A percentile compares a stretch with the other conserved stretches of the same genome.
These are phyloP conservation scores for Trichocladium uniseriatum DNA, from an alignment of 495 filamentous ascomycete species.

Conservation along the genomic window DNA sequence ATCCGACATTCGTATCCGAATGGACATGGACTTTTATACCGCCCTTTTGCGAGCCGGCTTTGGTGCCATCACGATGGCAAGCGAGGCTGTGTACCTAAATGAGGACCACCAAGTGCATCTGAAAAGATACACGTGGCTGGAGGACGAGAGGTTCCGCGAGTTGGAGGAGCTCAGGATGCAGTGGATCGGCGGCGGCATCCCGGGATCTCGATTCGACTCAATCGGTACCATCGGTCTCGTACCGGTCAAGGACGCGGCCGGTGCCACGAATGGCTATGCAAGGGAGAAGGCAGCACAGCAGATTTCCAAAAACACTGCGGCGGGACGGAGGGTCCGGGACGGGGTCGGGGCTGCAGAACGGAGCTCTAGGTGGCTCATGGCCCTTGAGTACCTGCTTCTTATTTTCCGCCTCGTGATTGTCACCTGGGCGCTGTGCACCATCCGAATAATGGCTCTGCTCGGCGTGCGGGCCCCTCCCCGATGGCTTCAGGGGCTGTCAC, in stretches of 20 bases:
- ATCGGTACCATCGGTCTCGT: constrained; percentile 45
- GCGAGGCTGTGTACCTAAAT: constrained; percentile 90
- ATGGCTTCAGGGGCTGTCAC: constrained; percentile 49
- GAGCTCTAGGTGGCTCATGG: constrained; percentile 62
- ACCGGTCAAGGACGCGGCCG: constrained; percentile 36
- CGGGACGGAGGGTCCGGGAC: constrained; percentile 36
- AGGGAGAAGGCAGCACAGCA: constrained; percentile 52
- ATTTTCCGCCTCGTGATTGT: constrained; percentile 58
- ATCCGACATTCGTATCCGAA: constrained; percentile 63
- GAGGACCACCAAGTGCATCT: constrained; percentile 72
- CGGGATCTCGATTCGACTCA: constrained; percentile 38
- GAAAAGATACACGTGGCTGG: constrained; percentile 80
- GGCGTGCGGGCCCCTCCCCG: constrained; percentile 54
- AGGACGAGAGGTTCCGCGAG: constrained; percentile 64
- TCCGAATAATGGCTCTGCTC: constrained; percentile 47
- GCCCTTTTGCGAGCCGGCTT: constrained; percentile 80
- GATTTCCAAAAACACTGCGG: constrained; percentile 38
- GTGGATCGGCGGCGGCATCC: constrained; percentile 37
- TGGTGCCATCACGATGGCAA: constrained; percentile 77
- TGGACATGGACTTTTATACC: constrained; percentile 92
- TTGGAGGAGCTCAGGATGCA: constrained; percentile 49
- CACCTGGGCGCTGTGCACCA: constrained; percentile 46
- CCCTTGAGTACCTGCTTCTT: constrained; percentile 60
- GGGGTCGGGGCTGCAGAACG: constrained; percentile 72
- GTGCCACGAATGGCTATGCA: constrained; percentile 53